Evolutionary conservation across 2,329 filamentous ascomycete species (phyloP).

Genomic region (Colletotrichum costaricense): DNA sequence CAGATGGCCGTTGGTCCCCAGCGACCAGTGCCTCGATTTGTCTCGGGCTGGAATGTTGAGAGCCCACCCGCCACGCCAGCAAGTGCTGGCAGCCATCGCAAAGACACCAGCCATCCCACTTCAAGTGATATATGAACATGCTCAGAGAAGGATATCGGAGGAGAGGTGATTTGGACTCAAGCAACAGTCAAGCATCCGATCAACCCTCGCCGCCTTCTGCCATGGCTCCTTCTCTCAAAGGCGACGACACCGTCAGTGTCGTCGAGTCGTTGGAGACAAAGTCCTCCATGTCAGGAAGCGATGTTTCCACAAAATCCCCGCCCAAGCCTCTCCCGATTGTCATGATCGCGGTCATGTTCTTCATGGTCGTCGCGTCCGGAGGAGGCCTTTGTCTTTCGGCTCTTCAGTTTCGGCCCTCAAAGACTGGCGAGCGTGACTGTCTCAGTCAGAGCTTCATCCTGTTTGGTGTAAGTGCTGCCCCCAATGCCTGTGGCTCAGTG

Average conservation of each 20-base stretch:
- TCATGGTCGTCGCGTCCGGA: conserved; percentile 29
- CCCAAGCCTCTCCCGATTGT: conserved; percentile 34
- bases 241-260: conserved; percentile 30
- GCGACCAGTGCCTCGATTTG: neutral
- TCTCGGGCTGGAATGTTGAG: conserved; percentile 22
- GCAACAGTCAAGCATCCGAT: neutral
- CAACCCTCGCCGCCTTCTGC: neutral
- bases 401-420: conserved; percentile 32
- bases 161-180: neutral
- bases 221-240: conserved; percentile 29
- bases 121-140: conserved; percentile 21
- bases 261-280: conserved; percentile 36
- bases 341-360: conserved; percentile 23
- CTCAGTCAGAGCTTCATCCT: conserved; percentile 36
- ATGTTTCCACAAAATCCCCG: conserved; percentile 31
- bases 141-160: neutral
- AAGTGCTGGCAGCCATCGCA: conserved; percentile 12
- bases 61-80: conserved; percentile 24
- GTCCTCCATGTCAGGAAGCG: conserved; percentile 35
- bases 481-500: too few species aligned
- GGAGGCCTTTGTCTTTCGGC: conserved; percentile 34
- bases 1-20: neutral
- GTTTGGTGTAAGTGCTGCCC: conserved; percentile 26
- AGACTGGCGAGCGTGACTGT: conserved; percentile 27
- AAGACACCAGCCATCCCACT: conserved; percentile 14